Base-by-base conservation (phyloP, 2,329 filamentous ascomycete genomes). In the Penicillium verrucosum region DNA sequence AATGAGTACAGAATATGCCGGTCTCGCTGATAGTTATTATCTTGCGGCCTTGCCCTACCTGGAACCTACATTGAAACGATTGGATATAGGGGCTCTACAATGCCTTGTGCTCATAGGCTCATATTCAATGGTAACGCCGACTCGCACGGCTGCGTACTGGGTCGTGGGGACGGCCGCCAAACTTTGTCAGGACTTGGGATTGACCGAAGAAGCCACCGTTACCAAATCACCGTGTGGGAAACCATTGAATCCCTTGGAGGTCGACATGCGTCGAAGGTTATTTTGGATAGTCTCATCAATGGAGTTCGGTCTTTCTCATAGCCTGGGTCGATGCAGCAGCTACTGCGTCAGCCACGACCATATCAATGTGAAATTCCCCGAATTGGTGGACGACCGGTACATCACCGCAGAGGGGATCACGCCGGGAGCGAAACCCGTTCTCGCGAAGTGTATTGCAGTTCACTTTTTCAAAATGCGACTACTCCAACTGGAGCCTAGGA, bases 391-490 rank as follows among this genome's bases (percentile, higher is more conserved):
- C 65, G 94, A 99, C 74, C 82, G 86, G 49, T 88, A 88, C 72
- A 97, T 99, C 64, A 92, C 88, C 1, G 80, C 84, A 2, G 80
- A 87, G 34, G 92, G 91, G 3, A 88, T 97, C 55, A 77, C 85
- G 23, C 82, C 86, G 0, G 81, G 79, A 11, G 89, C 87, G 1
- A 88, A 87, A 5, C 81, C 84, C 1, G 90, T 89, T 37, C 82
- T 92, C 63, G 90, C 89, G 69, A 99, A 99, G 73, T 85, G 90
- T 66, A 87, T 96, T 27, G 88, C 91, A 2, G 92, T 97, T 59
- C 93, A 99, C 71, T 94, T 96, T 67, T 92, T 92, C 78, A 93
- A 90, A 70, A 95, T 97, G 90, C 83, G 91, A 54, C 75, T 95
- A 56, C 79, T 92, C 12, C 92, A 97, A 71, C 85, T 92, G 14